These are phyloP conservation scores for Dorcoceras hygrometricum DNA, from an alignment of 257 asterid species.

Conservation along the genomic window DNA sequence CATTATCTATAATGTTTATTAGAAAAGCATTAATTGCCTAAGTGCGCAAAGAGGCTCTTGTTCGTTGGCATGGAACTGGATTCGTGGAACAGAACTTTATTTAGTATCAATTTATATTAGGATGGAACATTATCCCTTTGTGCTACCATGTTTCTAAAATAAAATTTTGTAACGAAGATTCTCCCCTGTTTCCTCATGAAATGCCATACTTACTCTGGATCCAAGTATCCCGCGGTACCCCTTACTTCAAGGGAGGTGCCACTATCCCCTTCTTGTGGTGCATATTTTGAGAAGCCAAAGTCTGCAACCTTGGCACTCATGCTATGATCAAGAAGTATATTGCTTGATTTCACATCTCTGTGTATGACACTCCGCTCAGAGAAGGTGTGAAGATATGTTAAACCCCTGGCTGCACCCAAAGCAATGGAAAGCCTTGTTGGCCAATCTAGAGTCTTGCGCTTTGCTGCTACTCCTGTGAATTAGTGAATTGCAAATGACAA, in stretches of 20 bases:
- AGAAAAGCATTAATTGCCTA: background rate
- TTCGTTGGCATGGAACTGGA: background rate
- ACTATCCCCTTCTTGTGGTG: slow-evolving; percentile 92
- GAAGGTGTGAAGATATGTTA: slow-evolving; percentile 74
- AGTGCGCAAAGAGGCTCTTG: background rate
- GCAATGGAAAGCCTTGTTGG: slow-evolving; percentile 86
- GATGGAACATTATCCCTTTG: background rate
- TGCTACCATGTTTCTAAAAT: slow-evolving; percentile 2
- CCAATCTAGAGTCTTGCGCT: slow-evolving; percentile 80
- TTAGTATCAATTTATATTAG: background rate
- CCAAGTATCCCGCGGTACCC: slow-evolving; percentile 11
- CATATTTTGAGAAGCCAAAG: slow-evolving; percentile 84
- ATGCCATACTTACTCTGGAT: slow-evolving; percentile 37
- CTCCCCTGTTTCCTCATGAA: background rate
- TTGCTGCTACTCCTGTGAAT: slow-evolving; percentile 76
- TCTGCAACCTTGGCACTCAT: slow-evolving; percentile 92
- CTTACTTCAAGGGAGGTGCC: slow-evolving; percentile 73
- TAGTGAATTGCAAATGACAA: slow-evolving; percentile 20
- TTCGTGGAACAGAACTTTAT: background rate
- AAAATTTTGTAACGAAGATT: slow-evolving; percentile 3
- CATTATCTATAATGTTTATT: background rate
- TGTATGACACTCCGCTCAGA: slow-evolving; percentile 77
- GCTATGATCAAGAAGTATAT: slow-evolving; percentile 85
- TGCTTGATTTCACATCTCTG: slow-evolving; percentile 91
- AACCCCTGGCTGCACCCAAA: slow-evolving; percentile 91